Evolutionary conservation across 164 flowering plant species (phyloP).

Genomic region (Stephania cephalantha): DNA sequence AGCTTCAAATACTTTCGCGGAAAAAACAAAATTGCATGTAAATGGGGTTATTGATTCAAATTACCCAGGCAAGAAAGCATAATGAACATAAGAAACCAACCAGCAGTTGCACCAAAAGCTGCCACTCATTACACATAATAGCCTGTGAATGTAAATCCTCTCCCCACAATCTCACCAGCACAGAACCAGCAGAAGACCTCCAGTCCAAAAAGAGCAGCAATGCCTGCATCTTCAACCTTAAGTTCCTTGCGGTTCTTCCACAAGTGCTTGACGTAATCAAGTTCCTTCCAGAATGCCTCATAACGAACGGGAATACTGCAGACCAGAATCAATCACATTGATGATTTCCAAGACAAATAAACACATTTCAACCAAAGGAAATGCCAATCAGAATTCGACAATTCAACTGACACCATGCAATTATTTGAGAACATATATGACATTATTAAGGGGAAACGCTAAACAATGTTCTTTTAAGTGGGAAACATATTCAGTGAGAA

Average conservation of each 20-base stretch:
- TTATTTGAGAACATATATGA: too few relatives aligned
- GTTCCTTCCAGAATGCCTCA: constrained; percentile 13
- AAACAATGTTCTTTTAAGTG: too few relatives aligned
- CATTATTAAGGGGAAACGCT: too few relatives aligned
- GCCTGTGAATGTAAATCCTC: constrained; percentile 16
- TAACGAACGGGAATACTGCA: constrained; percentile 6
- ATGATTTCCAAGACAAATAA: neutral
- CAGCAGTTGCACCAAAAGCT: too few relatives aligned
- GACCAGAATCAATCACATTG: neutral
- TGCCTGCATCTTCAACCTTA: constrained; percentile 11
- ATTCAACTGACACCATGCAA: neutral
- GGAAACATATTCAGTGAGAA: too few relatives aligned
- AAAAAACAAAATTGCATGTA: too few relatives aligned
- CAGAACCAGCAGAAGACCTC: constrained; percentile 13
- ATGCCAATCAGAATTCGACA: neutral
- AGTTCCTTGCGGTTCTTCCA: constrained; percentile 5
- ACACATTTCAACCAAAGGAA: neutral
- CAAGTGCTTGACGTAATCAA: constrained; percentile 2
- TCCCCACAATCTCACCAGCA: constrained; percentile 10
- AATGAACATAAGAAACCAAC: too few relatives aligned
- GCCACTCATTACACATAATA: constrained; percentile 8
- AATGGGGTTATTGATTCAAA: too few relatives aligned
- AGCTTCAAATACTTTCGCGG: too few relatives aligned
- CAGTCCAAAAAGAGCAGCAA: constrained; percentile 9
- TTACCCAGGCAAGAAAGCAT: too few relatives aligned